Evolutionary conservation across 2,329 filamentous ascomycete genomes (phyloP), one percentile per base, ranked within the genome.

Genomic region (Zarea fungicola): DNA sequence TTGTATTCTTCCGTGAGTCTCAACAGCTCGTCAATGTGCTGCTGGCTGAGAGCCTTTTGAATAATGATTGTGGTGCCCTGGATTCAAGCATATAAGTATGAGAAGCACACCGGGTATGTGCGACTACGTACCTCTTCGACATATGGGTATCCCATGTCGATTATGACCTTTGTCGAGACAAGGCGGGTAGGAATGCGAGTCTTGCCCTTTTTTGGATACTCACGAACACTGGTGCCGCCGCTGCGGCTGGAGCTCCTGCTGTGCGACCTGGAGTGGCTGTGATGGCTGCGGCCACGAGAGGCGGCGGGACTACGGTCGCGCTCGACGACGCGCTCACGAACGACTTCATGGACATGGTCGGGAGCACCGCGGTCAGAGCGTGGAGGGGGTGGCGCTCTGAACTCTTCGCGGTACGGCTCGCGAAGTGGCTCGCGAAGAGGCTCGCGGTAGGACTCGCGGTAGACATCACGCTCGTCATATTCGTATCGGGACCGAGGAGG

Each of bases 1-100:
- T 78, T 83, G 67, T 89, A 90, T 26, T 85, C 82, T 60, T 90
- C 87, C 65, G 89, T 95, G 42, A 90, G 74, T 59, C 82, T 85
- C 58, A 96, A 86, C 37, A 96, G 76, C 60, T 95, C 87, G 58
- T 96, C 90, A 54, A 96, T 96, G 58, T 96, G 89, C 16, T 92
- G 83, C 58, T 95, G 91, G 14, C 89, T 87, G 5, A 97, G 76
- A 9, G 92, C 91, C 61, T 88, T 85, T 57, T 87, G 82, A 28
- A 97, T 83, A 45, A 96, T 80, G 58, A 93, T 82, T 19, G 85
- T 86, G 56, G 86, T 84, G 32, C 86, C 89, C 87, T 93, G 56
- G n/a, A n/a, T n/a, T n/a, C n/a, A n/a, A 11, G 7, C 6, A 81
- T 54, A 29, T 28, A 48, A 45, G 26, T 43, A 32, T 53, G 46